These are phyloP conservation scores for Clathrospora elynae DNA, from an alignment of 2,329 filamentous ascomycete genomes.

Conservation along the genomic window DNA sequence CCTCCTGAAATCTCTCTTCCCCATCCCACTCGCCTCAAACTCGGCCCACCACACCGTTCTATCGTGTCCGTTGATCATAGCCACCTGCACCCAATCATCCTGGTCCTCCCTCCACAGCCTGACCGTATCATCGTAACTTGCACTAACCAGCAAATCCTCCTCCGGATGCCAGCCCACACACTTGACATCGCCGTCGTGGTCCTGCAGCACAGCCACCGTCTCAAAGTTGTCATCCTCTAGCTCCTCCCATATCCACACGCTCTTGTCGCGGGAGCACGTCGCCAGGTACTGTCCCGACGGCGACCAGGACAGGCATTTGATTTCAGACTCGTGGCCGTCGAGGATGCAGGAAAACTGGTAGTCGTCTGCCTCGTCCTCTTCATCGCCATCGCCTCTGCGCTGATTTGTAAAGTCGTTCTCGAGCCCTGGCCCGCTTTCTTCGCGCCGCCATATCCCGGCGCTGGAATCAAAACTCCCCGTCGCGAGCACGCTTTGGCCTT, in stretches of 20 bases:
- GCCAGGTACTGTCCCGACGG: slow-evolving; percentile 79
- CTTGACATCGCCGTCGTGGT: slow-evolving; percentile 96
- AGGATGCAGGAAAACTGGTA: slow-evolving; percentile 93
- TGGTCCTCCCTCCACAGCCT: slow-evolving; percentile 87
- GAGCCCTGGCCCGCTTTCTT: slow-evolving; percentile 68
- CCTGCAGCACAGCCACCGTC: slow-evolving; percentile 90
- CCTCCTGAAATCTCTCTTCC: slow-evolving; percentile 30
- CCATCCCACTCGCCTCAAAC: slow-evolving; percentile 58
- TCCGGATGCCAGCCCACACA: slow-evolving; percentile 89
- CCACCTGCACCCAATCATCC: slow-evolving; percentile 93
- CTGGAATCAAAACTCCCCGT: slow-evolving; percentile 94
- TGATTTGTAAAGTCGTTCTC: slow-evolving; percentile 34
- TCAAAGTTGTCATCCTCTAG: slow-evolving; percentile 95
- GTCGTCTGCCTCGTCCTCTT: slow-evolving; percentile 71
- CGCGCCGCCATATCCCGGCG: slow-evolving; percentile 69
- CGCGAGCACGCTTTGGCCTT: slow-evolving; percentile 72
- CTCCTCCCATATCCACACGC: slow-evolving; percentile 98
- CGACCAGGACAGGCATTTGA: slow-evolving; percentile 78
- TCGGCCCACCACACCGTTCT: slow-evolving; percentile 91
- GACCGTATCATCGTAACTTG: slow-evolving; percentile 93
- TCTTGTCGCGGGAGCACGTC: slow-evolving; percentile 90
- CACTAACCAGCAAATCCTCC: slow-evolving; percentile 78
- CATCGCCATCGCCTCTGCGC: slow-evolving; percentile 46
- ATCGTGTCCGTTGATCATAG: slow-evolving; percentile 76
- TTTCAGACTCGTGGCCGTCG: slow-evolving; percentile 93